phyloP scores from a whole-genome alignment of 495 filamentous ascomycete genomes.

The Aspergillus hancockii region DNA sequence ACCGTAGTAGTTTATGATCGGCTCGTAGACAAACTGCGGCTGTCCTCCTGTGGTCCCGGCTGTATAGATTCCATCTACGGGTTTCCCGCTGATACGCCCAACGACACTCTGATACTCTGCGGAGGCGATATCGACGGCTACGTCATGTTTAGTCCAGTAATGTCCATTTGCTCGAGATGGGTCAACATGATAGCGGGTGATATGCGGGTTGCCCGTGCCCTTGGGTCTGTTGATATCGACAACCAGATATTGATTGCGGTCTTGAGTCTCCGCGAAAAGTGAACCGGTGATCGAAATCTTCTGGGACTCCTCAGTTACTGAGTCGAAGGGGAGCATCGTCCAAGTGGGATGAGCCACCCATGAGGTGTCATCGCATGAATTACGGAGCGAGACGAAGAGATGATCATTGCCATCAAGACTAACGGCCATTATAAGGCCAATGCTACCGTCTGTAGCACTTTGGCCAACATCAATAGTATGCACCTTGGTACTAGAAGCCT shows the following conservation, averaged over 20 bases:
- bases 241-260: constrained; percentile 1
- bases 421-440: constrained; percentile 13
- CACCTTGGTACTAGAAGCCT: background rate
- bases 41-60: background rate
- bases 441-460: constrained; percentile 4
- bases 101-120: constrained; percentile 9
- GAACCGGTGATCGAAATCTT: background rate
- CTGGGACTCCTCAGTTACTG: no score
- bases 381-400: constrained; percentile 7
- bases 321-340: constrained; percentile 9
- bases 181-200: constrained; percentile 8
- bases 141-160: constrained; percentile 11
- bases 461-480: constrained; percentile 10
- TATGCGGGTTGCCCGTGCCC: background rate
- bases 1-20: constrained; percentile 9
- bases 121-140: constrained; percentile 3
- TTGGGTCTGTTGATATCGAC: constrained; percentile 3
- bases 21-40: constrained; percentile 3
- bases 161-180: background rate
- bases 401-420: background rate
- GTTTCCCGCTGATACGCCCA: background rate
- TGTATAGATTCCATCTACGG: constrained; percentile 11
- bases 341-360: constrained; percentile 2
- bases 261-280: background rate
- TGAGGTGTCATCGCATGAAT: background rate